Conservation (phyloP, 257 asterid species). For the Striga asiatica region DNA sequence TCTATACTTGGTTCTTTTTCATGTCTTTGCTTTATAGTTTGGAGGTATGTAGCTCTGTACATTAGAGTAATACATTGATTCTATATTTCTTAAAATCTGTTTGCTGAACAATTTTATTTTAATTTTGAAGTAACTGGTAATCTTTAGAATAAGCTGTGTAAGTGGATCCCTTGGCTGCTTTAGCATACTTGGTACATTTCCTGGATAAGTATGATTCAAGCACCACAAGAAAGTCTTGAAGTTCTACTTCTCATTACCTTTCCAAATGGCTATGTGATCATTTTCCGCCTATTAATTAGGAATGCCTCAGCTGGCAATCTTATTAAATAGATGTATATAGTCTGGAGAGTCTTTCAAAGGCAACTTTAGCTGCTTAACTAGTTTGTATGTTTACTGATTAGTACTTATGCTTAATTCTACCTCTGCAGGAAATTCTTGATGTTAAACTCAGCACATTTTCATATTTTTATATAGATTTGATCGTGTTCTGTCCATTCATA, state of each 20-base stretch:
- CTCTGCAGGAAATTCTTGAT: too few relatives aligned
- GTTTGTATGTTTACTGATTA: not conserved
- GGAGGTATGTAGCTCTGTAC: too few relatives aligned
- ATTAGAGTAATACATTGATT: not conserved
- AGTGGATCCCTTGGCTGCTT: not conserved
- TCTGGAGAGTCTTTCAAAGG: too few relatives aligned
- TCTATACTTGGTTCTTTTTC: not conserved
- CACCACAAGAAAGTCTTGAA: not conserved
- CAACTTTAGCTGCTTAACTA: not conserved
- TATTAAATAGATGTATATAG: not conserved
- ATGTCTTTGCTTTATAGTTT: not conserved
- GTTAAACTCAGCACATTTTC: too few relatives aligned
- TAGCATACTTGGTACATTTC: not conserved
- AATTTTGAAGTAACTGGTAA: conserved; percentile 9
- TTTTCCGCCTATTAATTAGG: not conserved
- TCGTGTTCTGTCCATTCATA: too few relatives aligned
- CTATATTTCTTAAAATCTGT: not conserved
- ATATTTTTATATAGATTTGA: too few relatives aligned
- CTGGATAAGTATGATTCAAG: not conserved
- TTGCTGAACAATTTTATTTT: too few relatives aligned
- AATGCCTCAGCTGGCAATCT: not conserved
- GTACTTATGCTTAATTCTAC: not conserved
- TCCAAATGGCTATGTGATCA: not conserved
- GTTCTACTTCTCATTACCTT: not conserved
- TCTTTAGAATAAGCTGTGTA: not conserved